Base-by-base conservation (phyloP, 2,329 filamentous ascomycete genomes). In the Juglanconis oblonga region DNA sequence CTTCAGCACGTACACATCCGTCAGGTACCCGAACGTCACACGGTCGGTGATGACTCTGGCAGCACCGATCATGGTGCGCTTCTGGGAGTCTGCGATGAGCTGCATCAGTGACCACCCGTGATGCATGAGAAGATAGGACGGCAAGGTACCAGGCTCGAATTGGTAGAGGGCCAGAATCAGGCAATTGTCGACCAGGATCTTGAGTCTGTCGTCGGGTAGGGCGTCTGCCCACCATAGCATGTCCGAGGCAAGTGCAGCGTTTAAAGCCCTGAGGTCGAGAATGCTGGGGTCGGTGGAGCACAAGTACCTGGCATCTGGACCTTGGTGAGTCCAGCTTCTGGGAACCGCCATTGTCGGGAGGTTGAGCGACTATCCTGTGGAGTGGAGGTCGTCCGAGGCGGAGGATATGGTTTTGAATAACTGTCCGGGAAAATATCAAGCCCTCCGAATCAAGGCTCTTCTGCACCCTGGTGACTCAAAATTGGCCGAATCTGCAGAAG, bases 41-140 rank as follows among this genome's bases (percentile, higher is more conserved):
- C 83, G 81, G 72, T 92, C 89, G 8, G 88, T 92, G 55, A 91
- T 76, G n/a, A 89, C 71, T 38, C 89, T 79, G 1, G 80, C 81
- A 58, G 87, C 78, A 0, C 86, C 86, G 52, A 89, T 76, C 65
- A 73, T 70, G 32, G 51, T 57, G 6, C 44, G 52, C 8, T 44
- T 48, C 29, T 50, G 55, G 29, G 54, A n/a, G 14, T 55, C 56
- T 52, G 31, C 13, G 8, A 17, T 24, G 31, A 14, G 17, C 10
- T n/a, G 29, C 13, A 45, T 55, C 35, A 62, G 56, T 17, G 10
- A 36, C 5, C 11, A 44, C 52, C 6, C 17, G 35, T 36, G 29
- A 33, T 24, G 3, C 17, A 24, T 45, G 14, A 3, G 7, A 38
- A 35, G 7, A 29, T n/a, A 45, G 1, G 24, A 4, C 5, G 45